Conservation (phyloP, 2,329 filamentous ascomycete species). For the Cytospora paraplurivora region DNA sequence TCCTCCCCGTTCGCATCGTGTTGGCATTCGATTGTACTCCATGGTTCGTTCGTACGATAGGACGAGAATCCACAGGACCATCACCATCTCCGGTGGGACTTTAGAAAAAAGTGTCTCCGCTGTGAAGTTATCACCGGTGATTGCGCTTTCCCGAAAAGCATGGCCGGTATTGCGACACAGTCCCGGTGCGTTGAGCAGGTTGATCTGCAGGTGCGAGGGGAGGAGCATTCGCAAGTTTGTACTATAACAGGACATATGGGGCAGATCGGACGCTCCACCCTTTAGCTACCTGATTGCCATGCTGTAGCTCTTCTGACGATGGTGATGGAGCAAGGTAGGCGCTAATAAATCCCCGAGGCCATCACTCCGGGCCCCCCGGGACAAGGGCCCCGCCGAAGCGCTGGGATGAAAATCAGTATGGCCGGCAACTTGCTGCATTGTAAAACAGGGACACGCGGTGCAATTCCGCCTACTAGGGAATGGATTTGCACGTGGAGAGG, state of each 20-base stretch:
- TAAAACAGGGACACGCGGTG: slow-evolving; percentile 1
- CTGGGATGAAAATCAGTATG: neutral
- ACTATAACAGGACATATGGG: no score
- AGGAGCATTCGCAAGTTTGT: no score
- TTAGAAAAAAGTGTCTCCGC: neutral
- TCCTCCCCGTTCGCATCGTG: neutral
- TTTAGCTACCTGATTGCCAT: no score
- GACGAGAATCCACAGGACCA: neutral
- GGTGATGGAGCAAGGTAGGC: no score
- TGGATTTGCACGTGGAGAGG: neutral
- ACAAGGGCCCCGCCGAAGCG: neutral
- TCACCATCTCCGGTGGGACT: neutral
- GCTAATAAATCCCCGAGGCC: neutral
- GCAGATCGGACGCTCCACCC: no score
- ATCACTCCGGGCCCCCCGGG: slow-evolving; percentile 1
- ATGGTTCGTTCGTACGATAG: neutral
- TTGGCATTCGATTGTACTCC: neutral
- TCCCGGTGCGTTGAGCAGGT: no score
- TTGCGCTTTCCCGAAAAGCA: neutral
- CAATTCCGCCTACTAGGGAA: neutral
- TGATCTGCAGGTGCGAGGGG: no score
- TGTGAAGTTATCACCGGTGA: neutral
- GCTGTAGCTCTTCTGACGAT: no score
- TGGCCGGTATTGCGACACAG: no score
- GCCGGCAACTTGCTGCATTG: neutral